These are phyloP conservation scores for Boletus austroedulis DNA, from an alignment of 1,284 basidiomycete species.

Conservation along the genomic window DNA sequence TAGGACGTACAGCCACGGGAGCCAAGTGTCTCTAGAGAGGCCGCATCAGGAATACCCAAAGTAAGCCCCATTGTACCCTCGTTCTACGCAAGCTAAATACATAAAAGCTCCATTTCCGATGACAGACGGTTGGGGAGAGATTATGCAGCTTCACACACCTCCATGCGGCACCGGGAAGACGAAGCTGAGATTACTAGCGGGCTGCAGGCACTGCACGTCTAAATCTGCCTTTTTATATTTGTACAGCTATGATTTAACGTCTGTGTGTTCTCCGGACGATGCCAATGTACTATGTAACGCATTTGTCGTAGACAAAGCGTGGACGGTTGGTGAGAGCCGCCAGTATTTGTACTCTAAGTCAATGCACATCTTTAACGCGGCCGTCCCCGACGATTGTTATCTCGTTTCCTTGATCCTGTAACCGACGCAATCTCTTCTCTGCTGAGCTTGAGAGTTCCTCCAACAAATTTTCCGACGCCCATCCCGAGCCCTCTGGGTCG, in stretches of 20 bases:
- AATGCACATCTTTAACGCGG: constrained; percentile 8
- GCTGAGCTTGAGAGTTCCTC: constrained; percentile 63
- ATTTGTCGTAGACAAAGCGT: background rate
- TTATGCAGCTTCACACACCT: constrained; percentile 19
- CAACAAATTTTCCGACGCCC: constrained; percentile 73
- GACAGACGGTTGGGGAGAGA: constrained; percentile 29
- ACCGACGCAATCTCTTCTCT: constrained; percentile 54
- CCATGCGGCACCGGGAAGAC: constrained; percentile 18
- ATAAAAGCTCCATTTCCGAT: constrained; percentile 24
- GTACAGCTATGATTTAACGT: background rate
- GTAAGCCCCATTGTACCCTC: constrained; percentile 16
- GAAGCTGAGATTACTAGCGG: constrained; percentile 25
- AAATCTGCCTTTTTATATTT: constrained; percentile 12
- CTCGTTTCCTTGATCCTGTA: constrained; percentile 30
- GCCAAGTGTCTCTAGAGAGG: constrained; percentile 22
- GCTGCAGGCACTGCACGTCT: constrained; percentile 27
- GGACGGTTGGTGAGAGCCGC: background rate
- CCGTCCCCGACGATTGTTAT: constrained; percentile 17
- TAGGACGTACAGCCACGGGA: constrained; percentile 24
- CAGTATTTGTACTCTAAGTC: background rate
- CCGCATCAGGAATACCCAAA: constrained; percentile 14
- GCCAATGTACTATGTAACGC: constrained; percentile 1
- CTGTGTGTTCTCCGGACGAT: constrained; percentile 3
- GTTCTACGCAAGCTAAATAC: constrained; percentile 12
- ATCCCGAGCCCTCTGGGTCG: constrained; percentile 64